Conservation (phyloP, 179 eudicot genomes). For the Dionaea muscipula region DNA sequence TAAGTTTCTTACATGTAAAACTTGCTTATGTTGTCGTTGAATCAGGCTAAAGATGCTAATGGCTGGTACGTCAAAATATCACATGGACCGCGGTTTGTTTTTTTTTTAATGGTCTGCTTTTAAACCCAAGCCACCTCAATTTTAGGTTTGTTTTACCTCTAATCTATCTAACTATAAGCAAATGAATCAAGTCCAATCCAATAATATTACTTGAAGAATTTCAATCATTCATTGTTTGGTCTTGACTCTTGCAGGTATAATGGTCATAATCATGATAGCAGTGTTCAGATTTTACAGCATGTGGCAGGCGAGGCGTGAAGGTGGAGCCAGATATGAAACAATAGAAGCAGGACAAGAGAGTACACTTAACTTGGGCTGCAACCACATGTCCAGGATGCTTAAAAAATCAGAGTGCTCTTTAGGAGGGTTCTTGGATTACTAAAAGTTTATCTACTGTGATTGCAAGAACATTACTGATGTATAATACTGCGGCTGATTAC, state of each 20-base stretch:
- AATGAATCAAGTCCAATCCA: background rate
- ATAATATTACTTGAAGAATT: background rate
- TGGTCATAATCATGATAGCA: conserved; percentile 27
- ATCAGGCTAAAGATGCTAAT: conserved; percentile 21
- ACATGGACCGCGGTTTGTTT: conserved; percentile 64
- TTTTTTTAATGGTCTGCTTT: conserved; percentile 39
- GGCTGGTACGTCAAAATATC: conserved; percentile 50
- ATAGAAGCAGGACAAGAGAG: conserved; percentile 18
- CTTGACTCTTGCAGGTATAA: conserved; percentile 30
- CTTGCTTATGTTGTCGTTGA: background rate
- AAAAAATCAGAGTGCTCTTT: too few relatives aligned
- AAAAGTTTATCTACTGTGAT: too few relatives aligned
- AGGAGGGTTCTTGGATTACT: too few relatives aligned
- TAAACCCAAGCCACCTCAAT: background rate
- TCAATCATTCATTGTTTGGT: background rate
- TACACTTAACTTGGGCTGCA: too few relatives aligned
- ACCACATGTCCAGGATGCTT: too few relatives aligned
- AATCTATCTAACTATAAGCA: background rate
- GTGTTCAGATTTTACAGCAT: conserved; percentile 26
- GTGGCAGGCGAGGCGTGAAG: conserved; percentile 12
- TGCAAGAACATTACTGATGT: too few relatives aligned
- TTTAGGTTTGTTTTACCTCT: background rate
- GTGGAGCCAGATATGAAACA: conserved; percentile 14
- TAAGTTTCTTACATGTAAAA: background rate
- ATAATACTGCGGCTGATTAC: too few relatives aligned